A percentile compares a stretch with the other conserved stretches of the same genome.
Evolutionary conservation across 1,139 yeast species (phyloP).

Genomic region (Candida pseudocylindracea): DNA sequence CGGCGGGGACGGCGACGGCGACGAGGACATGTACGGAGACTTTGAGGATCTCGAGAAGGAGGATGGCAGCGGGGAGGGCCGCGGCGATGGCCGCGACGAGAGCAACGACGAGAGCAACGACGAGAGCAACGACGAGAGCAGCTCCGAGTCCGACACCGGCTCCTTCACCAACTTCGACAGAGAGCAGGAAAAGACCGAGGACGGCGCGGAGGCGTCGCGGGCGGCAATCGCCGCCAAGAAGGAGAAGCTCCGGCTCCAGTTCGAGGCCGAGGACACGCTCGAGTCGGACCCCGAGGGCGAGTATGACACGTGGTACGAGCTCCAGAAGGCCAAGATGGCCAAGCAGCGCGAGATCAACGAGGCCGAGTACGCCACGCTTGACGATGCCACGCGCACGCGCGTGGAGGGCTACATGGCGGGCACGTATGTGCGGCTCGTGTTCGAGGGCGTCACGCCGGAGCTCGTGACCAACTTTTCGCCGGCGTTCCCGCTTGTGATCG

Average conservation of each 20-base stretch:
- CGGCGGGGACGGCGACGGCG: conserved; percentile 17
- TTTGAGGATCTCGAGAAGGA: conserved; percentile 30
- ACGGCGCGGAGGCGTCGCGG: no score
- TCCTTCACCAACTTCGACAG: conserved; percentile 7
- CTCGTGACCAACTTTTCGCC: conserved; percentile 77
- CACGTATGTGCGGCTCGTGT: conserved; percentile 75
- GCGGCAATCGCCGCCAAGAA: conserved; percentile 71
- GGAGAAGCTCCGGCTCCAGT: conserved; percentile 69
- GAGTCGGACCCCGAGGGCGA: conserved; percentile 63
- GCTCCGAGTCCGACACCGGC: conserved; percentile 6
- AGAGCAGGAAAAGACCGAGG: conserved; percentile 24
- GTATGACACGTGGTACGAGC: conserved; percentile 93
- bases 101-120: conserved; percentile 20
- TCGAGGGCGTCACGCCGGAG: conserved; percentile 75
- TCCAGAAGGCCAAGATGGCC: conserved; percentile 91
- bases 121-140: conserved; percentile 22
- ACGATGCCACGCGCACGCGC: conserved; percentile 46
- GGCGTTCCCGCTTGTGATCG: conserved; percentile 62
- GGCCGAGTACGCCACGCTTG: conserved; percentile 55
- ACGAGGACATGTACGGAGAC: conserved; percentile 47
- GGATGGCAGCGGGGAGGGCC: no score
- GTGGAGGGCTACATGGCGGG: conserved; percentile 93
- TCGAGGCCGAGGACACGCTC: conserved; percentile 77
- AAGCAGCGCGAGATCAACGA: conserved; percentile 89
- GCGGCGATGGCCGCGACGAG: no score